Evolutionary conservation across 768 basidiomycete species (phyloP).

Genomic region (Phanerochaete carnosa): DNA sequence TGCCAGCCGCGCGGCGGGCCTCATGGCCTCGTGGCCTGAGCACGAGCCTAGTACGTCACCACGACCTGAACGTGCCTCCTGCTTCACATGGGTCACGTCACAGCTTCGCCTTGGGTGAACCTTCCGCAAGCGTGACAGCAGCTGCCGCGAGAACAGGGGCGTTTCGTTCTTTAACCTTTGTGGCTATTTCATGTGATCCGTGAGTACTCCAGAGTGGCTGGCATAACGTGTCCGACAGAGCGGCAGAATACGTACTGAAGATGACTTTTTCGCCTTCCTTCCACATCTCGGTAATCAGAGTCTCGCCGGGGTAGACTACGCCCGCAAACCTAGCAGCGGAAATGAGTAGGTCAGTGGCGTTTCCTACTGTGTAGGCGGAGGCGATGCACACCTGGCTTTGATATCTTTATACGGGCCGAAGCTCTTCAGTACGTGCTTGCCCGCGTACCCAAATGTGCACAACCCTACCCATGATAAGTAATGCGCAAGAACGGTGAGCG

Average conservation of each 20-base stretch:
- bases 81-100: constrained; percentile 24
- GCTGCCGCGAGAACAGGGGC: constrained; percentile 72
- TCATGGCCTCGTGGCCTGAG: too few species aligned
- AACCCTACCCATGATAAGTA: constrained; percentile 44
- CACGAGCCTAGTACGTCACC: not conserved
- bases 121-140: constrained; percentile 58
- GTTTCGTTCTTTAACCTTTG: constrained; percentile 86
- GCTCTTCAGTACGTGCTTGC: constrained; percentile 86
- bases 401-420: constrained; percentile 89
- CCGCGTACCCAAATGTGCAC: constrained; percentile 90
- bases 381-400: constrained; percentile 75
- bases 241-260: constrained; percentile 62
- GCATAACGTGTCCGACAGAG: not conserved
- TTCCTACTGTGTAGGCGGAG: not conserved
- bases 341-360: constrained; percentile 4
- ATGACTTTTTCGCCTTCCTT: constrained; percentile 89
- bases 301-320: constrained; percentile 93
- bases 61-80: not conserved
- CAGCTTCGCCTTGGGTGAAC: constrained; percentile 53
- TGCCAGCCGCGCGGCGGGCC: too few species aligned
- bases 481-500: not conserved
- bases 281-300: constrained; percentile 97
- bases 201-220: not conserved
- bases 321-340: constrained; percentile 68
- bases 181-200: constrained; percentile 43